Evolutionary conservation across 805 yeast species (phyloP).

Genomic region (Cyberlindnera lachancei): DNA sequence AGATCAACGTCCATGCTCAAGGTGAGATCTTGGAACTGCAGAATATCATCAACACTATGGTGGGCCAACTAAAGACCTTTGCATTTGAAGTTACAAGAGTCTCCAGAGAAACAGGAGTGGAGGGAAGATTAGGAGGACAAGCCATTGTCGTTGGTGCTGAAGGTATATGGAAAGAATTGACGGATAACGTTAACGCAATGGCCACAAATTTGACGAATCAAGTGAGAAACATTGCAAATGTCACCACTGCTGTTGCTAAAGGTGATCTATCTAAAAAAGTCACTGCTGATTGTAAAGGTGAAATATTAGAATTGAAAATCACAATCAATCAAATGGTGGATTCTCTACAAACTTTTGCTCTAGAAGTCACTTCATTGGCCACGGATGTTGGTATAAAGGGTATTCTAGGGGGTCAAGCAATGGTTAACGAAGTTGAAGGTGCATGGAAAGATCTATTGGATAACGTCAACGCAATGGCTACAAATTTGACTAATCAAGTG

Average conservation of each 20-base stretch:
- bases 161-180: constrained; percentile 85
- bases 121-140: constrained; percentile 85
- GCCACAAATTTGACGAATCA: constrained; percentile 86
- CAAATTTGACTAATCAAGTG: constrained; percentile 83
- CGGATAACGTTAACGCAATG: constrained; percentile 88
- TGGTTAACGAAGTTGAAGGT: constrained; percentile 85
- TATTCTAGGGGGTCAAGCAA: constrained; percentile 86
- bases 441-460: constrained; percentile 88
- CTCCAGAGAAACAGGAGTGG: constrained; percentile 87
- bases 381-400: constrained; percentile 92
- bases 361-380: constrained; percentile 84
- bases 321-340: constrained; percentile 93
- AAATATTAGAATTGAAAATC: constrained; percentile 73
- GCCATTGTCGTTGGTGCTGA: constrained; percentile 86
- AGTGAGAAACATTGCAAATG: constrained; percentile 83
- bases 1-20: constrained; percentile 85
- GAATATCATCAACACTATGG: constrained; percentile 86
- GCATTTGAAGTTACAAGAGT: constrained; percentile 86
- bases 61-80: constrained; percentile 78
- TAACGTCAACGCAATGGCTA: constrained; percentile 89
- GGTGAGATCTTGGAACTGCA: constrained; percentile 83
- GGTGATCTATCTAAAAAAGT: constrained; percentile 83
- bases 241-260: constrained; percentile 83
- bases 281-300: constrained; percentile 87
- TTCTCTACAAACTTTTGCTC: constrained; percentile 77